phyloP scores from a whole-genome alignment of 139 green algal species.

The Chlamydomonas incerta region DNA sequence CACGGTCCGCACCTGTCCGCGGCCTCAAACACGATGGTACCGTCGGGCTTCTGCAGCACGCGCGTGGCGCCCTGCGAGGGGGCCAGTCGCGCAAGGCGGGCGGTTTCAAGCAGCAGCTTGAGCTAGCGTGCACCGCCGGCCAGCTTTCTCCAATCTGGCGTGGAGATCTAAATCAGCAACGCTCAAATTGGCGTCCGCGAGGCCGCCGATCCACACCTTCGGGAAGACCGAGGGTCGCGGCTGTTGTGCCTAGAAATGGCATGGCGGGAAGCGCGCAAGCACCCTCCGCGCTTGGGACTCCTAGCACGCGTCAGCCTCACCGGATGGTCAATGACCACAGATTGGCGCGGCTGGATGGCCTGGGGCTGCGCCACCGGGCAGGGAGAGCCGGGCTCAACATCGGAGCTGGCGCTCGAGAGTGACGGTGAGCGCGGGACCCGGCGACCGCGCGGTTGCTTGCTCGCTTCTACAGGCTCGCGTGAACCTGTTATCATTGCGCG shows the following conservation, averaged over 20 bases:
- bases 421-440: no score
- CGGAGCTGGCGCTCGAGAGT: neutral
- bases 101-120: no score
- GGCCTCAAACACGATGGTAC: conserved; percentile 37
- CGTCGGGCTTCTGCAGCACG: conserved; percentile 37
- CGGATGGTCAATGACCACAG: conserved; percentile 35
- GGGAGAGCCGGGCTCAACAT: neutral
- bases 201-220: neutral
- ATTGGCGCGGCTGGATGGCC: neutral
- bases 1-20: neutral
- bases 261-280: neutral
- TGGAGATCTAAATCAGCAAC: no score
- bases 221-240: neutral
- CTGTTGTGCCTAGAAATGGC: neutral
- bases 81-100: neutral
- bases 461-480: no score
- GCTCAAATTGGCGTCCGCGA: no score
- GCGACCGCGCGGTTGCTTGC: no score
- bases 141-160: no score
- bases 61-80: conserved; percentile 14
- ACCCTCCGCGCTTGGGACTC: neutral
- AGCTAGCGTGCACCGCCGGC: no score
- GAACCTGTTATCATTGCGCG: no score
- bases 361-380: neutral
- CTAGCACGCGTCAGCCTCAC: neutral